Percentiles rank a stretch among this genome's conserved stretches.
phyloP scores from a whole-genome alignment of 2,329 filamentous ascomycete genomes.

The Akanthomyces dipterigenus region DNA sequence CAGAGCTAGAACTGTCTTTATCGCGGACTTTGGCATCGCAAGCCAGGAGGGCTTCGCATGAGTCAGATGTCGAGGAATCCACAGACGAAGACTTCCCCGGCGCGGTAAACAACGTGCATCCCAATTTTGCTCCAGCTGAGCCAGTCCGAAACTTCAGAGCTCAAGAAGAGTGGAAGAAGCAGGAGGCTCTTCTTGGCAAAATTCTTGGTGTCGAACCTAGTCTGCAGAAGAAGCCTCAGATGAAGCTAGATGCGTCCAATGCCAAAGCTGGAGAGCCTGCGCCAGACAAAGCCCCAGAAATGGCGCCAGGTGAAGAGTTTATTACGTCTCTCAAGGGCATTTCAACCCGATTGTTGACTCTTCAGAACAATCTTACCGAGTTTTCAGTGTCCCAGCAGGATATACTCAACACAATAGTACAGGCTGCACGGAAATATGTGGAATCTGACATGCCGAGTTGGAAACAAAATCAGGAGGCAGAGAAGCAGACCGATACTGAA shows the following conservation, averaged over 20 bases:
- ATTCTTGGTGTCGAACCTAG: slow-evolving; percentile 46
- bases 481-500: slow-evolving; percentile 1
- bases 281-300: background rate
- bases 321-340: slow-evolving; percentile 31
- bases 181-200: slow-evolving; percentile 45
- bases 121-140: slow-evolving; percentile 31
- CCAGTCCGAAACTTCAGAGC: slow-evolving; percentile 41
- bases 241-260: slow-evolving; percentile 14
- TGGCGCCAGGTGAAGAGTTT: slow-evolving; percentile 24
- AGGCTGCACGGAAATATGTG: slow-evolving; percentile 45
- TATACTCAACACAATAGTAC: slow-evolving; percentile 42
- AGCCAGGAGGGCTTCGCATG: slow-evolving; percentile 30
- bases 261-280: slow-evolving; percentile 16
- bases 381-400: slow-evolving; percentile 35
- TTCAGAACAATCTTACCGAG: slow-evolving; percentile 30
- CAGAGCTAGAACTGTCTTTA: slow-evolving; percentile 50
- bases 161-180: slow-evolving; percentile 46
- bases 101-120: slow-evolving; percentile 26
- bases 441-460: slow-evolving; percentile 23
- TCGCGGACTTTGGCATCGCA: slow-evolving; percentile 43
- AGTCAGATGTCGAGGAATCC: slow-evolving; percentile 40
- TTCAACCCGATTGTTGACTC: slow-evolving; percentile 36
- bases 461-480: slow-evolving; percentile 5
- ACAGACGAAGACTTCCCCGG: slow-evolving; percentile 50
- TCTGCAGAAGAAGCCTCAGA: slow-evolving; percentile 28